phyloP scores from a whole-genome alignment of 2,329 filamentous ascomycete genomes.

The Exophiala bonariae region DNA sequence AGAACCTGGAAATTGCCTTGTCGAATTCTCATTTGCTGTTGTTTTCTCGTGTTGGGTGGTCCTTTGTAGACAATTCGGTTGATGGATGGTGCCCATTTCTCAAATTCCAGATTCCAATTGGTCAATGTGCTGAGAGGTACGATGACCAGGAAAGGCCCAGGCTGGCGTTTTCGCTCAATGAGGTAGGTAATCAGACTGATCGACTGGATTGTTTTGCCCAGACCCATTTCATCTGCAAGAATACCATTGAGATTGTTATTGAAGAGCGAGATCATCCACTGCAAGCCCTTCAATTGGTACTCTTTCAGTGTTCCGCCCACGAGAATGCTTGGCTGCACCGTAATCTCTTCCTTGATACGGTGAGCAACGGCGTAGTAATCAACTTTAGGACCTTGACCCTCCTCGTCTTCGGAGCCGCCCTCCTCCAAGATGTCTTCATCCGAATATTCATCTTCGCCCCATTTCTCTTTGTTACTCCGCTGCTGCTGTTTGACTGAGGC shows the following conservation, averaged over 20 bases:
- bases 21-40: constrained; percentile 89
- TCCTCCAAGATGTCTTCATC: constrained; percentile 61
- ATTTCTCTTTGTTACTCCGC: constrained; percentile 74
- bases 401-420: constrained; percentile 68
- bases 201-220: constrained; percentile 98
- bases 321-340: constrained; percentile 76
- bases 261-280: constrained; percentile 99
- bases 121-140: constrained; percentile 95
- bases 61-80: constrained; percentile 94
- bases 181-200: constrained; percentile 97
- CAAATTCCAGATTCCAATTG: constrained; percentile 98
- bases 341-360: constrained; percentile 90
- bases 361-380: constrained; percentile 99
- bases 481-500: constrained; percentile 94
- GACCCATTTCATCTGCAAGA: constrained; percentile 98
- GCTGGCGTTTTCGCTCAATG: constrained; percentile 91
- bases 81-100: constrained; percentile 95
- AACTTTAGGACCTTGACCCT: constrained; percentile 73
- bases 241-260: constrained; percentile 99
- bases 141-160: constrained; percentile 91
- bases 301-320: constrained; percentile 94
- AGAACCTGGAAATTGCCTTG: constrained; percentile 95
- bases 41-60: constrained; percentile 81
- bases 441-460: constrained; percentile 63
- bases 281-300: constrained; percentile 96